These are phyloP conservation scores for Heliamphora exappendiculata DNA, from an alignment of 148 eudicot species.

Conservation along the genomic window DNA sequence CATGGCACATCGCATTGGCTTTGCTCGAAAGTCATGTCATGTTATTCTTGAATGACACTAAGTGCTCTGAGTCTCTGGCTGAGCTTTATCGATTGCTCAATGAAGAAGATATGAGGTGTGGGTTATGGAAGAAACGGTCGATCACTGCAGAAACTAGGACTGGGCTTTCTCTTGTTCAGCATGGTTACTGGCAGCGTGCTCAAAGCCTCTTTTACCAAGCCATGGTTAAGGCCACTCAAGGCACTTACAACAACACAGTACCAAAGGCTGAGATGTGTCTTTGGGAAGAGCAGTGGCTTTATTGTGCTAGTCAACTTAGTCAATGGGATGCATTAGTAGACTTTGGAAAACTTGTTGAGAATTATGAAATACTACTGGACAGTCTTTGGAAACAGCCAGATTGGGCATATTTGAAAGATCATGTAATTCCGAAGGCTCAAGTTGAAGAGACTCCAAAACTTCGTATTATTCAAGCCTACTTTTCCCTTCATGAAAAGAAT, in stretches of 20 bases:
- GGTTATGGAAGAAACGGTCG: constrained; percentile 92
- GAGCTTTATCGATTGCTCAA: constrained; percentile 95
- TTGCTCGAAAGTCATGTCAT: constrained; percentile 97
- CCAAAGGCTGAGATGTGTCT: constrained; percentile 99
- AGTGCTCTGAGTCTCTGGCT: constrained; percentile 94
- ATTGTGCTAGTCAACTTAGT: constrained; percentile 90
- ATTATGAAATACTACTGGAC: constrained; percentile 86
- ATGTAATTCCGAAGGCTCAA: constrained; percentile 92
- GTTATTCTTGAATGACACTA: constrained; percentile 81
- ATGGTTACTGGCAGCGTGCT: constrained; percentile 97
- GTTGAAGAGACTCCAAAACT: constrained; percentile 97
- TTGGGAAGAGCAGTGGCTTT: constrained; percentile 99
- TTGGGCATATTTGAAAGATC: constrained; percentile 87
- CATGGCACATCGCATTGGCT: constrained; percentile 95
- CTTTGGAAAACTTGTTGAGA: constrained; percentile 87
- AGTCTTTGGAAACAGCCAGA: constrained; percentile 98
- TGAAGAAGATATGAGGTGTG: constrained; percentile 99
- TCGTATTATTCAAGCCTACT: constrained; percentile 83
- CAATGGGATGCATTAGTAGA: constrained; percentile 95
- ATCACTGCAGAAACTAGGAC: constrained; percentile 88
- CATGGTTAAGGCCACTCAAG: constrained; percentile 97
- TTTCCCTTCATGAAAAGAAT: constrained; percentile 91
- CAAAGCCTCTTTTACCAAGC: constrained; percentile 96
- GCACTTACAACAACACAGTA: constrained; percentile 88
- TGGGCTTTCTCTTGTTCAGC: constrained; percentile 97